These are phyloP conservation scores for Trypanosoma brucei DNA, from an alignment of 208 protist genomes.

Conservation along the genomic window DNA sequence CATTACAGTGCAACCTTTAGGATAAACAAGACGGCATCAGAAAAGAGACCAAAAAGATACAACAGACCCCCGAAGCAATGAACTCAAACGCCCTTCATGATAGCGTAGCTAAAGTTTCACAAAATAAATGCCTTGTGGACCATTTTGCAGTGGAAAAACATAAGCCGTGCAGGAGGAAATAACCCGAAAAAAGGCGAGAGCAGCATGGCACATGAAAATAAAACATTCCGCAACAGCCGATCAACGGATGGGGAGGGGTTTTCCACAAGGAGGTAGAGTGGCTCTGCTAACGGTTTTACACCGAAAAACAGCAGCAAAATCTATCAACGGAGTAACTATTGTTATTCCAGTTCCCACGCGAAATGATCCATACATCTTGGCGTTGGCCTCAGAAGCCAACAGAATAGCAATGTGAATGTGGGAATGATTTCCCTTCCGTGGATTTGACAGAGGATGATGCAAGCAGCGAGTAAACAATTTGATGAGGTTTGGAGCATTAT, in stretches of 20 bases:
- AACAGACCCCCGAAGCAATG: neutral
- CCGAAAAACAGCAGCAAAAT: neutral
- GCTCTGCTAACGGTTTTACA: neutral
- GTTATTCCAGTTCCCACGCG: neutral
- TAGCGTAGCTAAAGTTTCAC: too few relatives aligned
- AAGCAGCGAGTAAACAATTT: too few relatives aligned
- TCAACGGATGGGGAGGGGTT: neutral
- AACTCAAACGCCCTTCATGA: neutral
- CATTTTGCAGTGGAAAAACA: neutral
- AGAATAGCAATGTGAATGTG: neutral
- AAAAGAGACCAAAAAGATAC: neutral
- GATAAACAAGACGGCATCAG: neutral
- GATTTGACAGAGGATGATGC: too few relatives aligned
- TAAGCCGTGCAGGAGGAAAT: neutral
- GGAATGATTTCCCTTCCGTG: too few relatives aligned
- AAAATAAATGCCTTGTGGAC: neutral
- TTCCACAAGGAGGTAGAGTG: neutral
- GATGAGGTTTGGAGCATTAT: too few relatives aligned
- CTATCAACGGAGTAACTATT: neutral
- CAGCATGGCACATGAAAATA: neutral
- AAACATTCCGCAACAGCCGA: neutral
- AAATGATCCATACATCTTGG: neutral
- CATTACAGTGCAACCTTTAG: neutral
- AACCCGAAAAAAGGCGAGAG: neutral
- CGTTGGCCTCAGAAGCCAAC: neutral